Evolutionary conservation across 768 basidiomycete genomes (phyloP), one percentile per base, ranked within the genome.

Genomic region (Ramaria rubella): DNA sequence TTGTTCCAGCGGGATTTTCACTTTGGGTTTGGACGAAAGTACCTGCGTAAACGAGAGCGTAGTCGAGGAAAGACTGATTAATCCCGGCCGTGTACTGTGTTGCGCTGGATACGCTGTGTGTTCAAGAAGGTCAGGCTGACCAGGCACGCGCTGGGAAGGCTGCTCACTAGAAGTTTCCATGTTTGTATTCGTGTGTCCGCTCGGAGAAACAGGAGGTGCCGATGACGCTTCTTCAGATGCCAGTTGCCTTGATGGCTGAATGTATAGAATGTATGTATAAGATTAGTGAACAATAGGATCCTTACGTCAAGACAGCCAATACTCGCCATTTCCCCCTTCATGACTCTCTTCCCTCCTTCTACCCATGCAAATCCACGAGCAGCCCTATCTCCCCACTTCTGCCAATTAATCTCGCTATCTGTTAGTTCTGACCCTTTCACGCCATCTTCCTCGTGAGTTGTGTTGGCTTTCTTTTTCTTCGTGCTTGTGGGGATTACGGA

Each of bases 61-160:
- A 15, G 69, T 70, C 21, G 69, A 52, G 4, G 81, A 81, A 57
- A 87, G 56, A 23, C 82, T 85, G 50, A 87, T 77, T 40, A 86
- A 64, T 1, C 85, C 85, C 1, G 82, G 81, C 4, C 70, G 67
- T 26, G 80, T 75, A 45, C 70, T 69, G 53, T 79, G 73, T 57
- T 86, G 82, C 40, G 81, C 82, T 51, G 82, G 76, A 67, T 80
- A 87, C 1, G 80, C 85, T 87, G 49, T 27, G n/a, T n/a, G 17
- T 38, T 38, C 11, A 38, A 38, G 11, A 38, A 38, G n/a, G 11
- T 38, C n/a, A 38, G 11, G 36, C 36, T 11, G 11, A 11, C n/a
- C n/a, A 38, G n/a, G 36, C 11, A 11, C 36, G n/a, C 36, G 11
- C 11, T n/a, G 36, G 11, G 36, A 38, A 38, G n/a, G n/a, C 36